Percentiles rank a stretch among this genome's conserved stretches.
Evolutionary conservation across 306 rosid species (phyloP).

Genomic region (Trifolium fragiferum): DNA sequence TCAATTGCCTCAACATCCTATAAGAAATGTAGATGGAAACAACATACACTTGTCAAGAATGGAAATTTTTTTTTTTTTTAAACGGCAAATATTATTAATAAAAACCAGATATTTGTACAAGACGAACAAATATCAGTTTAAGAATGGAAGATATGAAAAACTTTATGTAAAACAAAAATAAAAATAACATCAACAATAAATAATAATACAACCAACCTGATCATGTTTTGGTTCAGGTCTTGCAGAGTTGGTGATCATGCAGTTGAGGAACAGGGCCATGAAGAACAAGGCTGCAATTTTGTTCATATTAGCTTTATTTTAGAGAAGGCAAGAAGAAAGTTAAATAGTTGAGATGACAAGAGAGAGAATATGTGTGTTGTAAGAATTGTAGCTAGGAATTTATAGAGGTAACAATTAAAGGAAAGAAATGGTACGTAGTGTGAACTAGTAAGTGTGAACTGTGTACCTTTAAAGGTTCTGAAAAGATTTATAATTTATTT

Average conservation of each 20-base stretch:
- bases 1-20: conserved; percentile 38
- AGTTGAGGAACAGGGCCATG: conserved; percentile 43
- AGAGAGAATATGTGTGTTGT: conserved; percentile 1
- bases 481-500: conserved; percentile 35
- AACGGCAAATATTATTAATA: too few relatives aligned
- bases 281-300: conserved; percentile 45
- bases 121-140: too few relatives aligned
- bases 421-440: neutral
- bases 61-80: too few relatives aligned
- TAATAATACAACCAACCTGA: conserved; percentile 26
- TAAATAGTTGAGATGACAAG: neutral
- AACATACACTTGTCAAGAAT: conserved; percentile 4
- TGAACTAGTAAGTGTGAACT: neutral
- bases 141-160: conserved; percentile 13
- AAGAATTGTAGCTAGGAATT: conserved; percentile 30
- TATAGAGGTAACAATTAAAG: conserved; percentile 40
- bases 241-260: conserved; percentile 39
- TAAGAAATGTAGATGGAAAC: neutral
- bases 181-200: neutral
- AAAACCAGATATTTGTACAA: too few relatives aligned
- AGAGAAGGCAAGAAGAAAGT: neutral
- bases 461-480: conserved; percentile 39
- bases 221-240: conserved; percentile 43
- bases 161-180: neutral
- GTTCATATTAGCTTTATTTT: conserved; percentile 43